phyloP scores from a whole-genome alignment of 331 rosid genomes.

The Spiraea crenata region DNA sequence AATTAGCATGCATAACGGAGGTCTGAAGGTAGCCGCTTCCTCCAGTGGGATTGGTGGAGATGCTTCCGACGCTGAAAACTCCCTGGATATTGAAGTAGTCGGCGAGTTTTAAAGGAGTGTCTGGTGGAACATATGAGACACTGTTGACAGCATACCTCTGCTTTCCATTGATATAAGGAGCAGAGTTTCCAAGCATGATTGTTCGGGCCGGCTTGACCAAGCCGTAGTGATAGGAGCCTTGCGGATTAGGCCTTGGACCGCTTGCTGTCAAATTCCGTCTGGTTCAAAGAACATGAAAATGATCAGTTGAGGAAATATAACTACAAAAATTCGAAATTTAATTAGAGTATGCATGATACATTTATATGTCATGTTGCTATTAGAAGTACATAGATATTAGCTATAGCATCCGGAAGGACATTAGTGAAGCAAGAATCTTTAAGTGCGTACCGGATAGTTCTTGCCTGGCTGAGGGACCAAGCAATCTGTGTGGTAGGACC shows the following conservation, averaged over 20 bases:
- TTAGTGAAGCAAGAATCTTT: neutral
- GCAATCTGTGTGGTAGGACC: slow-evolving; percentile 69
- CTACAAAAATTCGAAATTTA: too few species aligned
- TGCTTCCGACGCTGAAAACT: slow-evolving; percentile 78
- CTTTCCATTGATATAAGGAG: slow-evolving; percentile 81
- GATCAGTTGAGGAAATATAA: neutral
- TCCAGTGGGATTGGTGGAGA: slow-evolving; percentile 55
- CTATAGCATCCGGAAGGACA: too few species aligned
- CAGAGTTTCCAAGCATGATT: slow-evolving; percentile 79
- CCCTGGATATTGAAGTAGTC: slow-evolving; percentile 82
- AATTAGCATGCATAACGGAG: slow-evolving; percentile 72
- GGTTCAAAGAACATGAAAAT: slow-evolving; percentile 27
- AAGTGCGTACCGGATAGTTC: slow-evolving; percentile 80
- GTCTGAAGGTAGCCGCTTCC: slow-evolving; percentile 81
- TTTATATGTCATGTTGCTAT: too few species aligned
- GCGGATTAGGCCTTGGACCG: slow-evolving; percentile 97
- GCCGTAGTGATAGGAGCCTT: slow-evolving; percentile 94
- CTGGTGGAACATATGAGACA: slow-evolving; percentile 64
- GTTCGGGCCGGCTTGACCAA: slow-evolving; percentile 72
- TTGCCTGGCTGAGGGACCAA: slow-evolving; percentile 75
- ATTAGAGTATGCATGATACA: too few species aligned
- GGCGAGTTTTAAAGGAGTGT: slow-evolving; percentile 87
- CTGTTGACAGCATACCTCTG: slow-evolving; percentile 91
- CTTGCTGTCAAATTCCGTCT: slow-evolving; percentile 91
- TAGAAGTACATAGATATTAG: too few species aligned